Evolutionary conservation across 495 filamentous ascomycete genomes (phyloP).

Genomic region (Aspergillus homomorphus): DNA sequence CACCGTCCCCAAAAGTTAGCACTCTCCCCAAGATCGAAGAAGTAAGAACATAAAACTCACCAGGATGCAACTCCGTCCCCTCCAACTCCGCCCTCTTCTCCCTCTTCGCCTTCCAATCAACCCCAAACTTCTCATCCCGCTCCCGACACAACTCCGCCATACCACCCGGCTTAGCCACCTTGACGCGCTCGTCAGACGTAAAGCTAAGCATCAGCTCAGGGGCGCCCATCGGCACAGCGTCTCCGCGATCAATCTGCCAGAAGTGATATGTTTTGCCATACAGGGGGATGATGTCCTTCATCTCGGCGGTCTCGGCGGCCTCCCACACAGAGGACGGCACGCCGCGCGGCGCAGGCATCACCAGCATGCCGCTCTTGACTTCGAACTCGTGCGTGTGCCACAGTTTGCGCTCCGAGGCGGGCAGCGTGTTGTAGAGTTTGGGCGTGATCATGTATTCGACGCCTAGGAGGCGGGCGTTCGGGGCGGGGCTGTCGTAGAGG

Average conservation of each 20-base stretch:
- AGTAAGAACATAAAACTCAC: not conserved
- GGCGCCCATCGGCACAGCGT: conserved; percentile 68
- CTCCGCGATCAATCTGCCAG: conserved; percentile 84
- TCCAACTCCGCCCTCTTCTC: conserved; percentile 60
- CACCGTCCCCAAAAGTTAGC: conserved; percentile 10
- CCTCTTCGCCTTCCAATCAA: conserved; percentile 58
- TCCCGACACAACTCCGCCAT: conserved; percentile 58
- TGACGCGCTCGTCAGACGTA: conserved; percentile 53
- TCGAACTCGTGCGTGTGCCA: conserved; percentile 87
- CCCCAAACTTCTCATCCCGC: conserved; percentile 64
- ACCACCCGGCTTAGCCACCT: conserved; percentile 46
- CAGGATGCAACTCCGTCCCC: conserved; percentile 31
- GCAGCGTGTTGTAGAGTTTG: conserved; percentile 62
- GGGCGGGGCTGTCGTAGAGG: conserved; percentile 68
- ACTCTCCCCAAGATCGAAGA: not conserved
- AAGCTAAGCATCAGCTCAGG: conserved; percentile 79
- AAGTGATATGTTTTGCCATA: conserved; percentile 93
- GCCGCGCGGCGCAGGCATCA: conserved; percentile 68
- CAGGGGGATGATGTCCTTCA: conserved; percentile 65
- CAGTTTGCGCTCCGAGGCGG: conserved; percentile 61
- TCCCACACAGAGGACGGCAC: conserved; percentile 65
- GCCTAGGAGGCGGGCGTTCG: conserved; percentile 72
- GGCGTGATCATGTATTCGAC: conserved; percentile 92
- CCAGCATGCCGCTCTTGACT: conserved; percentile 80
- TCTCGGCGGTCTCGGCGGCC: conserved; percentile 71